Conservation (phyloP, 192 early-diverging fungal species). For the Gonapodya prolifera region DNA sequence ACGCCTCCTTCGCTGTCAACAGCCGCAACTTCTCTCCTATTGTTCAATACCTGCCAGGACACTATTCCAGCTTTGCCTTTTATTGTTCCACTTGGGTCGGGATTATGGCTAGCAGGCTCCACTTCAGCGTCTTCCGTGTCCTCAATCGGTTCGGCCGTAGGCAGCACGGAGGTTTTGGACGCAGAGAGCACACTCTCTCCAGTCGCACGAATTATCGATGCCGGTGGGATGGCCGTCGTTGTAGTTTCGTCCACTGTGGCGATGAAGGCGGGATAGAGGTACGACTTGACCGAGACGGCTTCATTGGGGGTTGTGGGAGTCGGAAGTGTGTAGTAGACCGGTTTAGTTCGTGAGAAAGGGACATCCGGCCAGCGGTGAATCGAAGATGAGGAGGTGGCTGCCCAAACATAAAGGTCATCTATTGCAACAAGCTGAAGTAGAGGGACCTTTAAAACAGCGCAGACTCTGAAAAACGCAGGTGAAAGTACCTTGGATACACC, state of each 20-base stretch:
- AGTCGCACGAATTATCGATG: background rate
- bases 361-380: conserved; percentile 64
- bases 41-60: conserved; percentile 59
- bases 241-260: background rate
- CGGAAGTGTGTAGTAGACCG: background rate
- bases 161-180: background rate
- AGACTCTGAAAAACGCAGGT: background rate
- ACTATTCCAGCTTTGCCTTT: conserved; percentile 43
- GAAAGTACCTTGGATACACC: conserved; percentile 61
- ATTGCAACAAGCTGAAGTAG: conserved; percentile 54
- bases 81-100: conserved; percentile 9
- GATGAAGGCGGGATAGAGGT: background rate
- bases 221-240: background rate
- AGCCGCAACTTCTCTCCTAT: conserved; percentile 74
- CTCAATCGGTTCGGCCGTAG: conserved; percentile 10
- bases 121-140: conserved; percentile 7
- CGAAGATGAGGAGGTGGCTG: conserved; percentile 69
- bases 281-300: background rate
- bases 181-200: background rate
- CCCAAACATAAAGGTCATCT: conserved; percentile 81
- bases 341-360: background rate
- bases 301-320: background rate
- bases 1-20: conserved; percentile 67
- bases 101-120: conserved; percentile 27
- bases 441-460: background rate